These are phyloP conservation scores for Ustilago curta DNA, from an alignment of 1,284 basidiomycete genomes.

Conservation along the genomic window DNA sequence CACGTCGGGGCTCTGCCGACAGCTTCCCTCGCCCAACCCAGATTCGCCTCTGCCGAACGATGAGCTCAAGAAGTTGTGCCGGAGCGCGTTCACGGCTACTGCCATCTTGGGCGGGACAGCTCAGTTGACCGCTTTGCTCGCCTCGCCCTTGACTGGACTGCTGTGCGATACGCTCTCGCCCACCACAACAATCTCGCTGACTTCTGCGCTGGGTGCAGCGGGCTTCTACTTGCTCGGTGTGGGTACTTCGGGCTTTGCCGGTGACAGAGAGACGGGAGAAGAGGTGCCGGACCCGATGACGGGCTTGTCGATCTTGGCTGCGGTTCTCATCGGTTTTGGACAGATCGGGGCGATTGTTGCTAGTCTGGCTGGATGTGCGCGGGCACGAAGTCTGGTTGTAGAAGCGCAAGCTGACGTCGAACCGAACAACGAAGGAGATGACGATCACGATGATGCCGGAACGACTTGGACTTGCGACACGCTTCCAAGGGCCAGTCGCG, in stretches of 20 bases:
- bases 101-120: conserved; percentile 52
- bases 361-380: conserved; percentile 48
- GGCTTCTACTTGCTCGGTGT: conserved; percentile 47
- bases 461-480: conserved; percentile 9
- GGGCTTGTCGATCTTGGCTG: conserved; percentile 36
- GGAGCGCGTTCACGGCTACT: conserved; percentile 51
- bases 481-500: not conserved
- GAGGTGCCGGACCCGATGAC: conserved; percentile 44
- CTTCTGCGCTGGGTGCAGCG: conserved; percentile 34
- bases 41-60: conserved; percentile 39
- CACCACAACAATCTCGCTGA: conserved; percentile 32
- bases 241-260: conserved; percentile 29
- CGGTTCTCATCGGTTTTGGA: conserved; percentile 44
- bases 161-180: conserved; percentile 49
- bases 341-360: conserved; percentile 58
- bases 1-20: conserved; percentile 44
- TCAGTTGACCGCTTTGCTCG: conserved; percentile 49
- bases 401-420: conserved; percentile 1
- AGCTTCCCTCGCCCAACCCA: conserved; percentile 45
- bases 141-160: conserved; percentile 46
- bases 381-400: conserved; percentile 16
- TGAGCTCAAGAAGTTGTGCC: conserved; percentile 54
- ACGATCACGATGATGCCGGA: conserved; percentile 6
- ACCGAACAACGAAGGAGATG: not conserved
- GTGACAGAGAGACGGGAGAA: conserved; percentile 28